These are phyloP conservation scores for Ophiostoma sp. DNA, from an alignment of 2,329 filamentous ascomycete species.

Conservation along the genomic window DNA sequence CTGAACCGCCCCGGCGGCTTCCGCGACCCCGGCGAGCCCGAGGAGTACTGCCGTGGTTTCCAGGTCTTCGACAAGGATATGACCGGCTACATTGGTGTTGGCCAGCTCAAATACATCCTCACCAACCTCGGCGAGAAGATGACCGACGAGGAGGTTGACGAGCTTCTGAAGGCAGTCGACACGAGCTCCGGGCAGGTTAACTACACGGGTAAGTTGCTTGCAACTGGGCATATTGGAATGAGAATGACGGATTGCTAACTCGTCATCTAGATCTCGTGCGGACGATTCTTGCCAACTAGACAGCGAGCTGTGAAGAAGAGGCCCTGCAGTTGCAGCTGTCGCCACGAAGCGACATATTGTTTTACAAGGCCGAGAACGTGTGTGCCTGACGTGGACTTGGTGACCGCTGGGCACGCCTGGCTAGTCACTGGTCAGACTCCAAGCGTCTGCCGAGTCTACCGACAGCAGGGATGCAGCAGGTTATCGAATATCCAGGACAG, in stretches of 20 bases:
- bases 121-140: slow-evolving; percentile 99
- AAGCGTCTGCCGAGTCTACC: not conserved
- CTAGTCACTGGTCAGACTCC: not conserved
- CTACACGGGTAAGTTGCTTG: slow-evolving; percentile 70
- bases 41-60: slow-evolving; percentile 97
- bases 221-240: not conserved
- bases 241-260: not conserved
- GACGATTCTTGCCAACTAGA: slow-evolving; percentile 78
- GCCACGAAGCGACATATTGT: not conserved
- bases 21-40: slow-evolving; percentile 94
- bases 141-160: slow-evolving; percentile 97
- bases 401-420: not conserved
- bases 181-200: slow-evolving; percentile 95
- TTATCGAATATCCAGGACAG: not conserved
- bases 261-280: slow-evolving; percentile 64
- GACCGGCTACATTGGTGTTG: slow-evolving; percentile 95
- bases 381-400: not conserved
- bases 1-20: slow-evolving; percentile 97
- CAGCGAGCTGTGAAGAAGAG: not conserved
- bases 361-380: not conserved
- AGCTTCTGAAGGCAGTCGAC: slow-evolving; percentile 96
- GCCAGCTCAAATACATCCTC: slow-evolving; percentile 94
- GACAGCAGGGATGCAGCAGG: not conserved
- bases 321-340: not conserved
- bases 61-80: slow-evolving; percentile 99